A percentile compares a stretch with the other conserved stretches of the same genome.
Evolutionary conservation across 2,329 filamentous ascomycete species (phyloP).

Genomic region (Penicillium hesseltinei): DNA sequence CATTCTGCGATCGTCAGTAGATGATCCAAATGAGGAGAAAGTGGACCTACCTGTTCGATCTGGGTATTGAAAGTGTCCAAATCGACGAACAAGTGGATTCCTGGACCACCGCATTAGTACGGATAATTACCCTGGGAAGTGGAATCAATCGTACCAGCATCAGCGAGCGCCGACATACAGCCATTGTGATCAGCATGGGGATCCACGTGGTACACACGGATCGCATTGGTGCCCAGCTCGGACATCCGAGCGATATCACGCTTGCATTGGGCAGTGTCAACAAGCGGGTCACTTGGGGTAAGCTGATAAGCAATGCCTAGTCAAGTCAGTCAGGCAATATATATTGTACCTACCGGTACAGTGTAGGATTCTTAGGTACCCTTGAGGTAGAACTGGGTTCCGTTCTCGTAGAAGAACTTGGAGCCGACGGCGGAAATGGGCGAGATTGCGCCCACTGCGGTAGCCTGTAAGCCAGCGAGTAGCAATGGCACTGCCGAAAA

Average conservation of each 20-base stretch:
- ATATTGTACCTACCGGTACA: not conserved
- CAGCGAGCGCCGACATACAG: constrained; percentile 77
- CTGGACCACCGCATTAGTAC: not conserved
- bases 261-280: constrained; percentile 71
- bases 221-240: constrained; percentile 74
- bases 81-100: constrained; percentile 75
- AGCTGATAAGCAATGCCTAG: constrained; percentile 71
- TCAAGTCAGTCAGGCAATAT: constrained; percentile 11
- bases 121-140: not conserved
- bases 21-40: not conserved
- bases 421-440: constrained; percentile 65
- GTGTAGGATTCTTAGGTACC: constrained; percentile 49
- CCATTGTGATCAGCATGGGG: constrained; percentile 66
- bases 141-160: constrained; percentile 59
- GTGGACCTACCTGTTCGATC: constrained; percentile 39
- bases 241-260: constrained; percentile 76
- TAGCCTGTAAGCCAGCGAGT: constrained; percentile 28
- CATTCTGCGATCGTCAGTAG: constrained; percentile 42
- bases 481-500: constrained; percentile 22
- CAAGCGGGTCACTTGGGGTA: constrained; percentile 69
- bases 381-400: constrained; percentile 80
- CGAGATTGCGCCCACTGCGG: constrained; percentile 46
- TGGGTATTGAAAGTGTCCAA: constrained; percentile 57
- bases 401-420: constrained; percentile 82
- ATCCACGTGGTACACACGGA: constrained; percentile 87